Percentiles rank a stretch among this genome's conserved stretches.
These are phyloP conservation scores for Sanghuangporus baumii DNA, from an alignment of 1,284 basidiomycete species.

Conservation along the genomic window DNA sequence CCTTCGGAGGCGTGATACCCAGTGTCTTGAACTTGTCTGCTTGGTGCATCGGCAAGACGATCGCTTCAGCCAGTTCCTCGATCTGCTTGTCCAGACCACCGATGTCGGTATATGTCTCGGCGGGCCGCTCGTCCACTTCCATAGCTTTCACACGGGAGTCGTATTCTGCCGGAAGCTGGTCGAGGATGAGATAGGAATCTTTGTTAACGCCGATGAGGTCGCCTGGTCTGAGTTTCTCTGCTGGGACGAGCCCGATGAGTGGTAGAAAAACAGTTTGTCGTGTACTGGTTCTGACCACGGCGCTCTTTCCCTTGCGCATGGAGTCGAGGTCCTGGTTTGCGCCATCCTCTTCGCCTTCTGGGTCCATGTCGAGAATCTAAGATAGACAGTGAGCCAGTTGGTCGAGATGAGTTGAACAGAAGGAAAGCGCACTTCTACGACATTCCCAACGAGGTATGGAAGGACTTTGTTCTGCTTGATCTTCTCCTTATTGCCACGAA, in stretches of 20 bases:
- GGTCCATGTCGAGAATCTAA: constrained; percentile 92
- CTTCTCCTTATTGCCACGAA: constrained; percentile 97
- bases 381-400: constrained; percentile 15
- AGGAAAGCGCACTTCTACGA: constrained; percentile 72
- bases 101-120: constrained; percentile 76
- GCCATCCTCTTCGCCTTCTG: constrained; percentile 89
- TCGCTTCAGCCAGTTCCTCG: constrained; percentile 76
- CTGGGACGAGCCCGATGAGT: constrained; percentile 93
- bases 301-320: constrained; percentile 94
- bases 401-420: not conserved
- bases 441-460: constrained; percentile 96
- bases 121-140: constrained; percentile 86
- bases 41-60: constrained; percentile 79
- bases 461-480: constrained; percentile 99
- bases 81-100: constrained; percentile 81
- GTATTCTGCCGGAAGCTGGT: constrained; percentile 77
- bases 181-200: constrained; percentile 97
- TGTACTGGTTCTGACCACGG: constrained; percentile 98
- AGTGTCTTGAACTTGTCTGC: constrained; percentile 78
- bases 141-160: constrained; percentile 84
- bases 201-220: constrained; percentile 99
- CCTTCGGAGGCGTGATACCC: constrained; percentile 78
- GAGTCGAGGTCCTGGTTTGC: constrained; percentile 92
- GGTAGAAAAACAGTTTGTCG: constrained; percentile 98
- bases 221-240: constrained; percentile 83